phyloP scores from a whole-genome alignment of 306 rosid genomes.

The Cucurbita argyrosperma region DNA sequence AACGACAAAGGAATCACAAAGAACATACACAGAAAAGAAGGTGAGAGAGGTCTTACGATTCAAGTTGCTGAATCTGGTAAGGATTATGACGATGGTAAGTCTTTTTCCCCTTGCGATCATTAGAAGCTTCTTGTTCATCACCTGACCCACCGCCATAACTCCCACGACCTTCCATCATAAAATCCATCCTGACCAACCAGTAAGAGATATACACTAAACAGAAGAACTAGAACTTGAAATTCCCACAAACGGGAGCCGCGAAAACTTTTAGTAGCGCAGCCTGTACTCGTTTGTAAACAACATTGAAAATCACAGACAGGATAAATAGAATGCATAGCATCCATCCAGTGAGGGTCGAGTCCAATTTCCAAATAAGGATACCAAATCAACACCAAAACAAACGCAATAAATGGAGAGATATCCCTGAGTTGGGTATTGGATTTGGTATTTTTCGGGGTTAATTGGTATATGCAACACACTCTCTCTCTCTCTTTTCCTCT shows the following conservation, averaged over 20 bases:
- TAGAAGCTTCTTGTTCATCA: constrained; percentile 21
- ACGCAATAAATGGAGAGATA: constrained; percentile 7
- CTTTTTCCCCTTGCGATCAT: constrained; percentile 12
- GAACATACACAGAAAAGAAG: background rate
- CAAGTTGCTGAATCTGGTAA: constrained; percentile 30
- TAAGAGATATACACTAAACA: background rate
- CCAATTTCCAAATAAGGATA: constrained; percentile 7
- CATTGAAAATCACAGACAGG: background rate
- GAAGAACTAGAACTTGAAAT: background rate
- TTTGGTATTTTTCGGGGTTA: background rate
- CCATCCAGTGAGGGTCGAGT: background rate
- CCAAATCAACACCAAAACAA: constrained; percentile 10
- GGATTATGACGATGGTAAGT: constrained; percentile 34
- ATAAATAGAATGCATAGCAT: constrained; percentile 4
- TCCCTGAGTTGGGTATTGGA: constrained; percentile 6
- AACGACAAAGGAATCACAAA: background rate
- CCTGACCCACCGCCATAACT: constrained; percentile 23
- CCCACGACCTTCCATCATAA: background rate
- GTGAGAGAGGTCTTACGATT: constrained; percentile 31
- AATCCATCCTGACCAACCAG: constrained; percentile 18
- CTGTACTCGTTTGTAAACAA: background rate
- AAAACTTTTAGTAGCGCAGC: background rate
- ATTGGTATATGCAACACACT: background rate
- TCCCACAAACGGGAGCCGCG: constrained; percentile 3
- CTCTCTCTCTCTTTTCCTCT: background rate